phyloP scores from a whole-genome alignment of 2,329 filamentous ascomycete genomes.

The Colletotrichum karsti region DNA sequence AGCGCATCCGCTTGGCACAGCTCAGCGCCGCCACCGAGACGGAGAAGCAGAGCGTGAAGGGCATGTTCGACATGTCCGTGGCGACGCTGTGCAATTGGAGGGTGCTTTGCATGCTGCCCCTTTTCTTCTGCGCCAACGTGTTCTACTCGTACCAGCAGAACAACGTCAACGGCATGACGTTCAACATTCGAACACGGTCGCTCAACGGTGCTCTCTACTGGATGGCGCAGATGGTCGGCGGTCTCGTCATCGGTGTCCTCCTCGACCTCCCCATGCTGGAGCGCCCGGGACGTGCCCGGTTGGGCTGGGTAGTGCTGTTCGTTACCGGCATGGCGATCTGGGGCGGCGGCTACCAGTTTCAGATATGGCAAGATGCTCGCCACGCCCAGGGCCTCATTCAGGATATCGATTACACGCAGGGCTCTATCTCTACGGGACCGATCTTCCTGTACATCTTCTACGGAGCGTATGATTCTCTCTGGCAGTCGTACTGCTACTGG shows the following conservation, averaged over 20 bases:
- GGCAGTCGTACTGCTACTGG: slow-evolving; percentile 73
- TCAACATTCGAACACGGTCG: slow-evolving; percentile 63
- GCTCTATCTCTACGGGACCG: slow-evolving; percentile 63
- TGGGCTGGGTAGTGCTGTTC: slow-evolving; percentile 56
- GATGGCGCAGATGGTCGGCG: slow-evolving; percentile 65
- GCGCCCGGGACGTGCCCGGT: slow-evolving; percentile 53
- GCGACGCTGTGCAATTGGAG: slow-evolving; percentile 51
- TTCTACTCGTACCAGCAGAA: slow-evolving; percentile 68
- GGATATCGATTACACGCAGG: slow-evolving; percentile 56
- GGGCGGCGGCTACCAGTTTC: slow-evolving; percentile 72
- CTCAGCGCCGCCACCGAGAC: slow-evolving; percentile 45
- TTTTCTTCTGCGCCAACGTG: slow-evolving; percentile 64
- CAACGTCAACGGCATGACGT: slow-evolving; percentile 61
- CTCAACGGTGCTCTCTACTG: slow-evolving; percentile 64
- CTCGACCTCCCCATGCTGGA: slow-evolving; percentile 52
- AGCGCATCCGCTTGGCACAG: slow-evolving; percentile 47
- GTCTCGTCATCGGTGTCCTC: slow-evolving; percentile 53
- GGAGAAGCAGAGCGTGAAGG: slow-evolving; percentile 47
- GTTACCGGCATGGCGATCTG: slow-evolving; percentile 61
- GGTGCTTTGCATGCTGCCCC: slow-evolving; percentile 56
- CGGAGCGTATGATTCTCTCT: slow-evolving; percentile 73
- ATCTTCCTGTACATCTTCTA: slow-evolving; percentile 78
- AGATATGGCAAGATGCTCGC: slow-evolving; percentile 60
- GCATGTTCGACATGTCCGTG: slow-evolving; percentile 44
- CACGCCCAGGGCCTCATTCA: slow-evolving; percentile 48